phyloP scores from a whole-genome alignment of 192 early-diverging fungal species.

The Backusella circina region DNA sequence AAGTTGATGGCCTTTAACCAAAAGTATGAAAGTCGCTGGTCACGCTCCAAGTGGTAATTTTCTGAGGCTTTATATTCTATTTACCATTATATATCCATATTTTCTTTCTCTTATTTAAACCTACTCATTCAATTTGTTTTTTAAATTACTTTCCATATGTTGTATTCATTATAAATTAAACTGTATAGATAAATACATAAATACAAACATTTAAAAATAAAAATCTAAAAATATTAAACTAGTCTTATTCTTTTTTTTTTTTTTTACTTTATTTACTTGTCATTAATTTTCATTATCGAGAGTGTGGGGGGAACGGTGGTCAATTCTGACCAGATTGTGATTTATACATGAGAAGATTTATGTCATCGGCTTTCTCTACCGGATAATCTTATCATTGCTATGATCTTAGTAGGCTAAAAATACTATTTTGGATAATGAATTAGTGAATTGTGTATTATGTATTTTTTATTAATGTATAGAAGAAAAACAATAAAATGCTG shows the following conservation, averaged over 20 bases:
- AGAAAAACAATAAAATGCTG: too few relatives aligned
- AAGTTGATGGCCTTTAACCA: conserved; percentile 18
- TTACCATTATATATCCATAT: background rate
- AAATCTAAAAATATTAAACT: too few relatives aligned
- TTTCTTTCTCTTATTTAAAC: background rate
- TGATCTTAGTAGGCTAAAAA: background rate
- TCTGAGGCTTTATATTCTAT: too few relatives aligned
- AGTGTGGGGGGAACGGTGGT: too few relatives aligned
- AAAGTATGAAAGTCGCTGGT: conserved; percentile 18
- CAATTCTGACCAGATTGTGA: background rate
- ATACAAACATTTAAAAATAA: too few relatives aligned
- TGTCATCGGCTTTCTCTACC: background rate
- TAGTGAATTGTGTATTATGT: too few relatives aligned
- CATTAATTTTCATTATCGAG: too few relatives aligned
- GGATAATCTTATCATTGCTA: background rate
- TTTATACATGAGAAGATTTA: background rate
- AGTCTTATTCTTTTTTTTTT: too few relatives aligned
- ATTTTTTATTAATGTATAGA: too few relatives aligned
- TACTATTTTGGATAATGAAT: background rate
- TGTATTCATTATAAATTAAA: background rate
- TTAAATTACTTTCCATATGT: background rate
- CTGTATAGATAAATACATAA: too few relatives aligned
- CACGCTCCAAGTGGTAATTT: conserved; percentile 16
- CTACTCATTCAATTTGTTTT: background rate
- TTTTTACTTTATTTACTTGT: too few relatives aligned